Percentiles rank a stretch among this genome's conserved stretches.
These are phyloP conservation scores for Yamadazyma membranifaciens DNA, from an alignment of 1,139 yeast species.

Conservation along the genomic window DNA sequence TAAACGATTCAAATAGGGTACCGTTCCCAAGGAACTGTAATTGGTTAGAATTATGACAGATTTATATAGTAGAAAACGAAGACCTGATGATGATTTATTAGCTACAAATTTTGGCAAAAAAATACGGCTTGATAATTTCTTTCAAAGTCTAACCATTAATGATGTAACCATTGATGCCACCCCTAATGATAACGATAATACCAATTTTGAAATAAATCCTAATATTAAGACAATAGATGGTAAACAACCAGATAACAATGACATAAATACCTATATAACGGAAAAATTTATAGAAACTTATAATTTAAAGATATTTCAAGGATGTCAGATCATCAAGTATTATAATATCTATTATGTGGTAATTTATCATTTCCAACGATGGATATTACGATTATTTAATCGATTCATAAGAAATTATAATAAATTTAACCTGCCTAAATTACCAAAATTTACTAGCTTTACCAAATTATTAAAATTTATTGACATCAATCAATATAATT, in stretches of 20 bases:
- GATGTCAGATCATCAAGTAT: constrained; percentile 20
- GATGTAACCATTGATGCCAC: constrained; percentile 9
- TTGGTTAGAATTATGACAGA: not conserved
- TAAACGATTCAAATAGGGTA: too few species aligned
- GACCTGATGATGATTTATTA: constrained; percentile 10
- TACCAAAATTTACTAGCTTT: constrained; percentile 23
- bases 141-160: constrained; percentile 18
- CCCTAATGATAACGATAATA: not conserved
- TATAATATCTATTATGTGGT: constrained; percentile 26
- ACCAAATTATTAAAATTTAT: constrained; percentile 17
- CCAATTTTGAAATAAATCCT: constrained; percentile 17
- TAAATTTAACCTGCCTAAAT: constrained; percentile 16
- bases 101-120: constrained; percentile 18
- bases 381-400: constrained; percentile 41
- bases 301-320: constrained; percentile 17
- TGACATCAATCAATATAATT: constrained; percentile 12
- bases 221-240: constrained; percentile 9
- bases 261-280: constrained; percentile 24
- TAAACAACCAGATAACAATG: too few species aligned
- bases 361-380: constrained; percentile 29
- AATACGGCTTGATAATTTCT: constrained; percentile 23
- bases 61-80: constrained; percentile 3
- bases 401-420: constrained; percentile 34
- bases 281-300: constrained; percentile 26
- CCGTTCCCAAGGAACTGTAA: not conserved